Percentiles rank a stretch among this genome's conserved stretches.
phyloP scores from a whole-genome alignment of 805 yeast genomes.

The Wickerhamiella cacticola region DNA sequence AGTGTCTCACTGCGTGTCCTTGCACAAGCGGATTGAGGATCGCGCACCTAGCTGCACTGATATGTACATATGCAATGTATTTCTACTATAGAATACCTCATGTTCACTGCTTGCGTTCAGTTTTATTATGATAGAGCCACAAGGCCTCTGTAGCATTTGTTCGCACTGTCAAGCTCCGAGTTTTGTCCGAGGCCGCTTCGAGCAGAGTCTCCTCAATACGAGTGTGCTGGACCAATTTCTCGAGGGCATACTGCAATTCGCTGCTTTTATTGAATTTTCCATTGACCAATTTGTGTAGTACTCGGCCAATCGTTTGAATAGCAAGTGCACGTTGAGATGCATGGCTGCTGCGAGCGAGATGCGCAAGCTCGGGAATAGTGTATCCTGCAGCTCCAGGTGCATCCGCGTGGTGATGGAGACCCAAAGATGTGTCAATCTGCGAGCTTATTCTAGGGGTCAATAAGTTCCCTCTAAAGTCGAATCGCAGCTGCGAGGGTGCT shows the following conservation, averaged over 20 bases:
- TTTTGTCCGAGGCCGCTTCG: conserved; percentile 22
- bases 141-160: conserved; percentile 24
- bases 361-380: conserved; percentile 71
- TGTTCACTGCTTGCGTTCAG: neutral
- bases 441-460: conserved; percentile 45
- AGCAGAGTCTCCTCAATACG: conserved; percentile 21
- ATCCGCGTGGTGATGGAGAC: conserved; percentile 85
- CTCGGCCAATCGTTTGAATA: conserved; percentile 75
- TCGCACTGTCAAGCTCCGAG: conserved; percentile 23
- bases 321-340: conserved; percentile 82
- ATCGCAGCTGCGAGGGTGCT: conserved; percentile 52
- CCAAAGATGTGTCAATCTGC: conserved; percentile 43
- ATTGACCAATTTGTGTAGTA: conserved; percentile 65
- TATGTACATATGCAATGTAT: conserved; percentile 10
- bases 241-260: conserved; percentile 24
- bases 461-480: conserved; percentile 76
- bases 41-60: conserved; percentile 5
- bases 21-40: conserved; percentile 10
- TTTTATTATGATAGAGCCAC: conserved; percentile 17
- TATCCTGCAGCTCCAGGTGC: conserved; percentile 88
- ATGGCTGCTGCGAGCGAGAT: conserved; percentile 61
- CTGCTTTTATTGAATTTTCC: conserved; percentile 33
- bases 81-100: neutral
- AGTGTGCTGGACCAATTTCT: conserved; percentile 17
- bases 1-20: neutral